Evolutionary conservation across 208 protist genomes (phyloP), one percentile per base, ranked within the genome.

Genomic region (Tritrichomonas musculus): DNA sequence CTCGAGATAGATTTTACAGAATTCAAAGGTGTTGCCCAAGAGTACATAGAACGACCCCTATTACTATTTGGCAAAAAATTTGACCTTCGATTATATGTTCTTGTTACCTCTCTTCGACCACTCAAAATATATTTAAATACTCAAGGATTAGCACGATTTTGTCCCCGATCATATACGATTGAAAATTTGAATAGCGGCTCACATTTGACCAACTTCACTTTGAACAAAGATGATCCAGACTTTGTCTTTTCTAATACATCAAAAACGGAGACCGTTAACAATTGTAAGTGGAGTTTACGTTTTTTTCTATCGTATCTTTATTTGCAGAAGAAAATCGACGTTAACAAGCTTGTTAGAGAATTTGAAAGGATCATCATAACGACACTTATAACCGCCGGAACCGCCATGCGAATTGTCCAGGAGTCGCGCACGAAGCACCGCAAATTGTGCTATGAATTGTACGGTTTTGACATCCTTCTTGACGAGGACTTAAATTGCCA

Each of bases 381-480:
- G 33, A 50, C 73, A 3, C 20, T 82, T 11, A 82, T 82, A 22
- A 20, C 73, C 9, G 73, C n/a, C 1, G n/a, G 25, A 36, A 50
- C 39, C 14, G 41, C 47, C 3, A 82, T 82, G 20, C n/a, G 33
- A 20, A 50, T 53, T 20, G 9, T 53, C 41, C 73, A 82, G 20
- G 41, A 82, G 50, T 53, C 47, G 33, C 20, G 30, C 5, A 82
- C 50, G 17, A 25, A 25, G 30, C 41, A 47, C 11, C 30, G 73
- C 20, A 33, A 82, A 14, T n/a, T 93, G 27, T 98, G 97, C 95
- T 98, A 98, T 94, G 98, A 99, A 95, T 94, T 99, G 30, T 96
- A 98, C 53, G 98, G 98, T n/a, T 98, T 98, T 94, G 98, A 99
- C 94, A 96, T 99, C 44, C 94, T 99, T 1, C 94, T 99, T 50